Evolutionary conservation across 257 asterid genomes (phyloP), one percentile per base, ranked within the genome.

Genomic region (Plantago elongata): DNA sequence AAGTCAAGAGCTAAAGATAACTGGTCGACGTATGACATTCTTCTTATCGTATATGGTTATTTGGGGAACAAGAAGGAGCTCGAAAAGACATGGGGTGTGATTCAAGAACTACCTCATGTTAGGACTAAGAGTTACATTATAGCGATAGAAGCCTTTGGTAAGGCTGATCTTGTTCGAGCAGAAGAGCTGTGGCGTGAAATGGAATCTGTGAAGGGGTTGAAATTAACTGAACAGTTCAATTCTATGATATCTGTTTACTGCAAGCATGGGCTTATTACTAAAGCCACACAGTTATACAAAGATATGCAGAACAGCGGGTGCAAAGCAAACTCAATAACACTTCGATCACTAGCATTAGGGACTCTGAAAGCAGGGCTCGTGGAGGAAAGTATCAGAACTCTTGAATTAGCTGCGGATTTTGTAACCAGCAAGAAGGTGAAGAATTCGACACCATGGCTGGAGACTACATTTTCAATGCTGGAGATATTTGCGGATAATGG

Each of bases 1-100:
- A 76, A 78, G 72, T 79, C 77, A 9, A 76, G 81, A 79, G 75
- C 87, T 5, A 95, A 95, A 47, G 52, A 72, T 30, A 92, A 92
- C 77, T 89, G 99, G 99, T 84, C 97, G 1, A 88, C 97, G 1
- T 55, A 71, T 44, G 93, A 84, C 74, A 86, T 86, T 64, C 95
- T 89, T 48, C 54, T 86, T 67, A 80, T 81, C 66, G 62, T 86
- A 71, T 89, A 81, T 14, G 95, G 97, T 43, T 75, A 75, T 74
- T 60, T 92, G 72, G 77, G 89, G 62, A 86, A 72, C 58, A 63
- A 51, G 59, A 83, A 81, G 16, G 95, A 89, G 67, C 72, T 92
- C 37, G 91, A 79, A 63, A 74, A 77, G 68, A 74, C 77, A 17
- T 92, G 97, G 95, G 51, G 62, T 7, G 18, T 51, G 46, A 80